Evolutionary conservation across 306 rosid species (phyloP), one percentile per base, ranked within the genome.

Genomic region (Psophocarpus tetragonolobus): DNA sequence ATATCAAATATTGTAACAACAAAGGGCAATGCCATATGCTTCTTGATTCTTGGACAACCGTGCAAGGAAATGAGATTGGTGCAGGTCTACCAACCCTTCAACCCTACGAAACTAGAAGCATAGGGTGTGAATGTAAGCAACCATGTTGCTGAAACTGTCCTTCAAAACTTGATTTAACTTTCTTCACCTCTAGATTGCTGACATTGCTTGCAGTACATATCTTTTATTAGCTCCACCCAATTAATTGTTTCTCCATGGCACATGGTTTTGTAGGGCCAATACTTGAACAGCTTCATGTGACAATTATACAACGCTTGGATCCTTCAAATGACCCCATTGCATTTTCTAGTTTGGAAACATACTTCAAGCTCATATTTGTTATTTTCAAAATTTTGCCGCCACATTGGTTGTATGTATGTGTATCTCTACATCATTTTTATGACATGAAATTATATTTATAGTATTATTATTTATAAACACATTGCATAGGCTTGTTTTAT

Each of bases 201-300:
- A 17, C 73, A 70, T 36, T 38, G 54, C 60, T 36, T 38, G 54
- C 60, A 9, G 68, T 48, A 33, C 50, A 57, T 23, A 53, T 26
- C 70, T 21, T 6, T n/a, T 61, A 13, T n/a, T 61, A 38, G 74
- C 33, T 76, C 53, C 20, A 39, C 69, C 74, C 0, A 70, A 70
- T 70, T 61, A 39, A 18, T 27, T 70, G 69, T 70, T 74, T 29
- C 69, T 67, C 53, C 39, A 5, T 23, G 0, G 48, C 78, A 76
- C 78, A 71, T 76, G 81, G 44, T 54, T 65, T 41, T 81, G 73
- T 68, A 1, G 81, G 79, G 39, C 5, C 77, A 53, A 58, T 68
- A 17, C 48, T 47, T 75, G 54, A 81, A 68, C 76, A 67, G 38
- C 39, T 68, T 58, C 81, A 68, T 76, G 73, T 68, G 66, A 69